phyloP scores from a whole-genome alignment of 176 grass and related monocot species.

The Otatea glauca region DNA sequence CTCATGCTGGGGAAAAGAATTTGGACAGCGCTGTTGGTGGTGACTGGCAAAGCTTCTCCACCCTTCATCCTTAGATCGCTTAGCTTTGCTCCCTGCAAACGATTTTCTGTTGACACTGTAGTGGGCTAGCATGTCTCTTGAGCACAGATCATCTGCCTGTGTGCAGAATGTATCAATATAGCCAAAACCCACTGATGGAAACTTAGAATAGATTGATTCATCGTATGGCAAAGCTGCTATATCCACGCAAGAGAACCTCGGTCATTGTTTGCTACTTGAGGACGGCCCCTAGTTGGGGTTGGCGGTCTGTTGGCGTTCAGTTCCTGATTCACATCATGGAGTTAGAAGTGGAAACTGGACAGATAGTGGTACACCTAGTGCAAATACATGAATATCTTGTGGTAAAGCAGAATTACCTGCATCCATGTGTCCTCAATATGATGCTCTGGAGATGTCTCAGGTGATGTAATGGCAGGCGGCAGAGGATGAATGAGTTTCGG shows the following conservation, averaged over 20 bases:
- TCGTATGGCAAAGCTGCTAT: conserved; percentile 33
- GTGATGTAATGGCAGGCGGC: conserved; percentile 81
- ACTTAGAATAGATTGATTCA: conserved; percentile 18
- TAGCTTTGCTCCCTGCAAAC: conserved; percentile 28
- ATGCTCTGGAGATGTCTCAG: conserved; percentile 76
- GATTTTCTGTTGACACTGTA: neutral
- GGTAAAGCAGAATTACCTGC: conserved; percentile 63
- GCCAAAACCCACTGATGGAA: conserved; percentile 30
- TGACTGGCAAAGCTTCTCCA: conserved; percentile 27
- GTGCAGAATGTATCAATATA: conserved; percentile 33
- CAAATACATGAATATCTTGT: conserved; percentile 1
- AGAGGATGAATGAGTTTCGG: conserved; percentile 99
- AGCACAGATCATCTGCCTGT: conserved; percentile 24
- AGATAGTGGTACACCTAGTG: neutral
- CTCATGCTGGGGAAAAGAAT: conserved; percentile 32
- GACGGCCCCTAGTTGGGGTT: conserved; percentile 93
- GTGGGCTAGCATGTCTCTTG: conserved; percentile 23
- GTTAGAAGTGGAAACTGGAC: conserved; percentile 20
- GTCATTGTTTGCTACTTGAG: conserved; percentile 77
- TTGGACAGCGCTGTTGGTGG: conserved; percentile 37
- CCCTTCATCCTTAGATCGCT: neutral
- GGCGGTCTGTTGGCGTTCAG: conserved; percentile 90
- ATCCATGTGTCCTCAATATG: conserved; percentile 97
- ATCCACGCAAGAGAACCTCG: conserved; percentile 83
- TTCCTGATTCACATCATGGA: conserved; percentile 54